These are phyloP conservation scores for Citrus glauca DNA, from an alignment of 345 rosid genomes.

Conservation along the genomic window DNA sequence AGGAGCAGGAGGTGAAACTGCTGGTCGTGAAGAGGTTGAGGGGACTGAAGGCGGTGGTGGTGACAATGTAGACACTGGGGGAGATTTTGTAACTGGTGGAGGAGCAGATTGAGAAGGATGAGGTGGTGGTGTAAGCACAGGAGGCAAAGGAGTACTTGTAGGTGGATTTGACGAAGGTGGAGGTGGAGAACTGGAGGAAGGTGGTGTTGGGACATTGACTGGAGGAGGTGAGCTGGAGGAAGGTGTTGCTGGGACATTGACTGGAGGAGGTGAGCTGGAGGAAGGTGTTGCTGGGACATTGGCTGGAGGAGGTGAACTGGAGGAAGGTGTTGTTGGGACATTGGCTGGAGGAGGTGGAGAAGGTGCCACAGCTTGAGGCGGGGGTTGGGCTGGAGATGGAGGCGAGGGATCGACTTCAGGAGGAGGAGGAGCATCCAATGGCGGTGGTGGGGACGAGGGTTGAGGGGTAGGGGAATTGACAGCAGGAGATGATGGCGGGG, in stretches of 20 bases:
- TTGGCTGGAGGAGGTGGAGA: slow-evolving; percentile 37
- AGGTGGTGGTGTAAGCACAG: slow-evolving; percentile 29
- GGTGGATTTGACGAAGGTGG: slow-evolving; percentile 39
- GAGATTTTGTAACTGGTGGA: slow-evolving; percentile 39
- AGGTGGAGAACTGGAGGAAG: slow-evolving; percentile 38
- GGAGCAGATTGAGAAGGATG: slow-evolving; percentile 36
- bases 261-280: slow-evolving; percentile 20
- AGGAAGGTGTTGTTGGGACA: slow-evolving; percentile 29
- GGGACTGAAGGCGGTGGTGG: slow-evolving; percentile 50
- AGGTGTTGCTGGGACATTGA: slow-evolving; percentile 28
- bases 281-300: slow-evolving; percentile 21
- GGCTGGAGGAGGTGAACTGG: slow-evolving; percentile 29
- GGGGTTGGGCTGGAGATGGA: slow-evolving; percentile 51
- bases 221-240: slow-evolving; percentile 31
- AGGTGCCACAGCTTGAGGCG: slow-evolving; percentile 42
- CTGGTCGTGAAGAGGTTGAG: slow-evolving; percentile 43
- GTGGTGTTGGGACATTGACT: slow-evolving; percentile 25
- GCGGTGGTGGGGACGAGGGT: slow-evolving; percentile 42
- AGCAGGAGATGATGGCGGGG: slow-evolving; percentile 34
- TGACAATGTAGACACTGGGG: slow-evolving; percentile 35
- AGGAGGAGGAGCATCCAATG: slow-evolving; percentile 38
- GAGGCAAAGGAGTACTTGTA: slow-evolving; percentile 32
- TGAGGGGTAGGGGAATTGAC: slow-evolving; percentile 36
- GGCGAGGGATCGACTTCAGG: slow-evolving; percentile 41
- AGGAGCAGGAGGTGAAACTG: slow-evolving; percentile 51